phyloP scores from a whole-genome alignment of 495 filamentous ascomycete species.

The Aspergillus sclerotioniger region DNA sequence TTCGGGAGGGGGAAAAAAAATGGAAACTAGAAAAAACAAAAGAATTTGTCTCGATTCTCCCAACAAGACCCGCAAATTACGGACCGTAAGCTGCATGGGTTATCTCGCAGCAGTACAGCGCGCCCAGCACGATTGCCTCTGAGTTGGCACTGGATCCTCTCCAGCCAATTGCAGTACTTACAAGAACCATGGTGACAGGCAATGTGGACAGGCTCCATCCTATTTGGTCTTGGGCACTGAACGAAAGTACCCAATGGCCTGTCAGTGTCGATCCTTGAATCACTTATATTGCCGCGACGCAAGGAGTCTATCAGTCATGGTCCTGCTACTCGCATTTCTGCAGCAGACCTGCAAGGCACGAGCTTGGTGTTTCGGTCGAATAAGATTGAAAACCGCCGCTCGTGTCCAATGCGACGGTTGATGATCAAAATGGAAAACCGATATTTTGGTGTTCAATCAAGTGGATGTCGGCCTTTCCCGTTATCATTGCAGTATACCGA shows the following conservation, averaged over 20 bases:
- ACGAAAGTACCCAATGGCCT: background rate
- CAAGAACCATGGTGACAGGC: background rate
- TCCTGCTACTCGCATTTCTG: background rate
- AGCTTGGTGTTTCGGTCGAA: background rate
- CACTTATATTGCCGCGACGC: background rate
- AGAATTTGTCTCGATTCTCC: background rate
- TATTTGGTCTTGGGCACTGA: background rate
- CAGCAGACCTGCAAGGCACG: background rate
- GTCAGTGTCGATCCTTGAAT: background rate
- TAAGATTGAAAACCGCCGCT: background rate
- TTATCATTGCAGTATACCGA: too few species aligned
- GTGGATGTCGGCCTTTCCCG: too few species aligned
- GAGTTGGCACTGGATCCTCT: constrained; percentile 4
- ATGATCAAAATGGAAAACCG: background rate
- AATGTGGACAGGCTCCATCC: background rate
- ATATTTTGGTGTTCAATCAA: too few species aligned
- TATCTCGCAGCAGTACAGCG: background rate
- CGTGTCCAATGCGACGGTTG: background rate
- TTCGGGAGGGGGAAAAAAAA: too few species aligned
- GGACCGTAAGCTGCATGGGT: background rate
- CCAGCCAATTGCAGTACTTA: constrained; percentile 4
- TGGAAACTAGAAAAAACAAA: too few species aligned
- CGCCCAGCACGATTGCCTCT: background rate
- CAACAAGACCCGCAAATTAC: background rate
- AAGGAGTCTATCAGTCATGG: background rate